phyloP scores from a whole-genome alignment of 2,329 filamentous ascomycete genomes.

The Ophiostoma novo-ulmi region DNA sequence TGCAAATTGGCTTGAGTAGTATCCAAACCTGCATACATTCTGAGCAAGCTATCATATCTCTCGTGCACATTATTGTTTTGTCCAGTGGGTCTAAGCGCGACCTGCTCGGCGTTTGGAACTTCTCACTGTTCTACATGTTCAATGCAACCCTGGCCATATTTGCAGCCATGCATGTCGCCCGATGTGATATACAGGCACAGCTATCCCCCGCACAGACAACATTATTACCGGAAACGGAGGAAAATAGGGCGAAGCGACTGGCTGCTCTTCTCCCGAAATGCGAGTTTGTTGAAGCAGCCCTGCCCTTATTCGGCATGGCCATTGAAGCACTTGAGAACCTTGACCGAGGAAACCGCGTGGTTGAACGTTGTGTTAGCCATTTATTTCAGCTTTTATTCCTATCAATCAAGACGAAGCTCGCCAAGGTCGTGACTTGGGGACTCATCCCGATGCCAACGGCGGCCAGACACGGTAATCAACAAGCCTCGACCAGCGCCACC shows the following conservation, averaged over 20 bases:
- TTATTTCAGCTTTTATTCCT: neutral
- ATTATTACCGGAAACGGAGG: neutral
- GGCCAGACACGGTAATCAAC: neutral
- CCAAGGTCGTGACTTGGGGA: neutral
- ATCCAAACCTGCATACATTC: neutral
- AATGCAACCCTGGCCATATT: neutral
- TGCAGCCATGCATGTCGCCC: neutral
- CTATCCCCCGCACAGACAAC: neutral
- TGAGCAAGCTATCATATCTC: neutral
- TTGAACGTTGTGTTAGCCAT: neutral
- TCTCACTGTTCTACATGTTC: neutral
- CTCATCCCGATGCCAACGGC: neutral
- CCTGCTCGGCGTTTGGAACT: neutral
- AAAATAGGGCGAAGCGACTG: neutral
- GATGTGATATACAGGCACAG: neutral
- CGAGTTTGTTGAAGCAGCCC: neutral
- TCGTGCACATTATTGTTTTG: neutral
- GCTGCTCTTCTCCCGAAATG: neutral
- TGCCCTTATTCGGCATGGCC: neutral
- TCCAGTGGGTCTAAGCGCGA: neutral
- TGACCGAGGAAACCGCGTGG: neutral
- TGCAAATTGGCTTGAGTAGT: neutral
- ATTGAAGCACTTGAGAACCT: neutral
- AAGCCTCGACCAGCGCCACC: neutral
- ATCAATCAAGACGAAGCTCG: neutral